Base-by-base conservation (phyloP, 2,329 filamentous ascomycete genomes). In the Periglandula ipomoeae region DNA sequence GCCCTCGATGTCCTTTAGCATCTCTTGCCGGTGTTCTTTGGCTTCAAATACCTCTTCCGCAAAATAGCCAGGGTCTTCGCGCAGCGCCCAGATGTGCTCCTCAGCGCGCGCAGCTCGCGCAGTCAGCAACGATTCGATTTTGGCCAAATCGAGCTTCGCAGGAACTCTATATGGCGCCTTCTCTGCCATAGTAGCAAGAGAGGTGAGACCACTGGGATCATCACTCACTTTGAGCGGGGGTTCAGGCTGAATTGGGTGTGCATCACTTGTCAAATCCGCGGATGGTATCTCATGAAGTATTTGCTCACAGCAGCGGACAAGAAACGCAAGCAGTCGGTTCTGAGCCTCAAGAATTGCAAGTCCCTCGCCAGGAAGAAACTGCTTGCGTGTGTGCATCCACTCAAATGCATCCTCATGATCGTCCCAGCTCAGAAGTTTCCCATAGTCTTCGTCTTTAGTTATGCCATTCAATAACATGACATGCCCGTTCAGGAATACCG, bases 11-110 rank as follows among this genome's bases (percentile, higher is more conserved):
- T 77, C 73, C n/a, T 59, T 66, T 17, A 77, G 17, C 47, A 64
- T 58, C 43, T 76, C 70, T 8, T 60, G 58, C 0, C 69, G 62
- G 54, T 81, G 78, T 11, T 78, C 73, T 20, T 62, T 65, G 24
- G 57, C 55, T 1, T 76, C 71, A 8, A 57, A 52, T 1, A 79
- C 39, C 0, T 60, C 48, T 2, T 74, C 64, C 4, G 66, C 60
- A 52, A 82, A 82, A 59, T 81, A 82, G 1, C 61, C 61, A 0
- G 79, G 78, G 56, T 84, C 80, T 54, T 84, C 79, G 7, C 78
- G 69, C 3, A 84, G 61, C 0, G 68, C 56, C 70, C 70, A 77
- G 0, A 81, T 39, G 53, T 81, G 75, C 58, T 82, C 78, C 48
- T 78, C 70, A 0, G 70, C 69, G 3, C 66, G 65, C 0, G 64